Base-by-base conservation (phyloP, 768 basidiomycete genomes). In the Baorangia bicolor region DNA sequence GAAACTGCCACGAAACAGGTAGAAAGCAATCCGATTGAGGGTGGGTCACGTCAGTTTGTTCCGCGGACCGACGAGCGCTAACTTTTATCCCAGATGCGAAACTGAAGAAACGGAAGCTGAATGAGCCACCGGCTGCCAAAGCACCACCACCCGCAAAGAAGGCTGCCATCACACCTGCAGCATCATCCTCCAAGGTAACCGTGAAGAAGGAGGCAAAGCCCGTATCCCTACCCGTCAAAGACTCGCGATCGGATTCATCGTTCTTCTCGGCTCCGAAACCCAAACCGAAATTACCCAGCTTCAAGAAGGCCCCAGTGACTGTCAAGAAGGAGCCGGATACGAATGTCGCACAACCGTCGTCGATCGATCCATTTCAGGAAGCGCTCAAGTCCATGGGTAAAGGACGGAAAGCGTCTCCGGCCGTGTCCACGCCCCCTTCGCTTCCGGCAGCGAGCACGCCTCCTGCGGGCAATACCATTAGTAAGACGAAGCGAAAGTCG, bases 241-340 rank as follows among this genome's bases (percentile, higher is more conserved):
- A 88, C 61, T 87, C 89, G 18, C 88, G 91, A 74, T 86, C 89
- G 13, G 92, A 93, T 70, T 88, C 87, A 44, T 91, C 89, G 2
- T 93, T 94, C 72, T 94, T 94, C 72, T 92, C 91, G 51, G 87
- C 88, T 38, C 88, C 90, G 6, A 93, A 92, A 68, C 82, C 86
- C 20, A 92, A 92, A 65, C 83, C 87, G 30, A 90, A 88, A 71
- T 75, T 94, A 21, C 92, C 92, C 12, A 90, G 82, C 52, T 94
- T 94, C 78, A 92, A 87, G 75, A 94, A 93, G 71, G 87, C 85
- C 12, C 80, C 83, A 0, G 72, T 73, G 7, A 60, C 72, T 10
- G 69, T 63, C 51, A 82, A 84, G 75, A 78, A 76, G 63, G 85
- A 84, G 52, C 71, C 74, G 8, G 81, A 81, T 58, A 53, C 62